Evolutionary conservation across 208 protist species (phyloP).

Genomic region (Kentomonas sorsogonicus): DNA sequence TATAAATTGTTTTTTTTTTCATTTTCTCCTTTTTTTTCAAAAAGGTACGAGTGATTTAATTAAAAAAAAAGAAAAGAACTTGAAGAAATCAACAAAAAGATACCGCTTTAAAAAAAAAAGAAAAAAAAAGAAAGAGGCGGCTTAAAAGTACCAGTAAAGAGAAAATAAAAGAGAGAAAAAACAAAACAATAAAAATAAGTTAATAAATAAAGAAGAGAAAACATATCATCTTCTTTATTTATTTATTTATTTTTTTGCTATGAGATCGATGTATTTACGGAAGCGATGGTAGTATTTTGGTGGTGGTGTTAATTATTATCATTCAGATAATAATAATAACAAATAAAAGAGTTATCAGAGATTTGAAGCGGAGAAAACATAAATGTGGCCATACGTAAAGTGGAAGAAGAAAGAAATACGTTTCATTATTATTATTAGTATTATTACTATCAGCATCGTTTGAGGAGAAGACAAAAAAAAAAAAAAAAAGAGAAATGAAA

Average conservation of each 20-base stretch:
- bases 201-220: too few species aligned
- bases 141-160: too few species aligned
- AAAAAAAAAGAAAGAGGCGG: background rate
- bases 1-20: background rate
- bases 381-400: too few species aligned
- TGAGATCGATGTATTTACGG: too few species aligned
- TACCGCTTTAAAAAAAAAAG: background rate
- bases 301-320: too few species aligned
- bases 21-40: background rate
- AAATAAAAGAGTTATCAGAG: too few species aligned
- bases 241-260: too few species aligned
- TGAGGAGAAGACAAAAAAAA: slow-evolving; percentile 2
- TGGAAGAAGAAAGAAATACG: background rate
- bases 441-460: slow-evolving; percentile 3
- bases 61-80: slow-evolving; percentile 13
- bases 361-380: too few species aligned
- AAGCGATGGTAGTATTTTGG: too few species aligned
- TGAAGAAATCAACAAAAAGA: slow-evolving; percentile 4
- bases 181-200: background rate
- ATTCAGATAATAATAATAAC: too few species aligned
- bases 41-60: slow-evolving; percentile 4
- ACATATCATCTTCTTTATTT: too few species aligned
- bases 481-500: slow-evolving; percentile 12
- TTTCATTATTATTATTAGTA: slow-evolving; percentile 10
- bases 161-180: slow-evolving; percentile 5